Evolutionary conservation across 1,284 basidiomycete species (phyloP), one percentile per base, ranked within the genome.

Genomic region (Phellopilus nigrolimitatus): DNA sequence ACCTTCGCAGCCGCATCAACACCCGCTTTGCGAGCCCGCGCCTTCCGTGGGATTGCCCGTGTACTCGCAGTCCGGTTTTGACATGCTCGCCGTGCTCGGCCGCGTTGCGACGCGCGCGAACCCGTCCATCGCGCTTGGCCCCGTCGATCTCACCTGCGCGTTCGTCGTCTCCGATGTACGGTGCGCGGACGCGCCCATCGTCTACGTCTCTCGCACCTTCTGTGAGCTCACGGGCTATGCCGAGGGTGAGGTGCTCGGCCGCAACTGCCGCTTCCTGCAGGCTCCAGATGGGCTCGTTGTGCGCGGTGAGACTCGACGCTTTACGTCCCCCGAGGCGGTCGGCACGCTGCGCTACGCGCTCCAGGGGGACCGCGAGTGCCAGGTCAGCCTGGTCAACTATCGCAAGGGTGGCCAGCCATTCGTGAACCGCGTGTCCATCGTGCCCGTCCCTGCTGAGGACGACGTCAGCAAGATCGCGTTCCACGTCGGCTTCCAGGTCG

Each of bases 401-500:
- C 78, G 82, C 47, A 91, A 91, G 64, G 82, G 84, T 54, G 91
- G 92, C 3, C 71, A 76, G n/a, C 80, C 91, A 0, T 97, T 97
- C 65, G 79, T 88, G 67, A 94, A 94, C 63, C 78, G 91, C 43
- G 80, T 94, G 54, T 88, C 88, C 7, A 80, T 95, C 62, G 87
- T 95, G 33, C 93, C 89, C 25, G 79, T 95, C 56, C 66, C 72
- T 1, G 84, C 82, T 17, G 88, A 87, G 28, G 76, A 82, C 22
- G 66, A 72, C 47, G 74, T 74, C 43, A 76, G 49, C 8, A 76
- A 85, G 31, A 76, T 91, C 39, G 82, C 83, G 17, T 97, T 89
- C 65, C 85, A 91, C 61, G 86, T 98, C 54, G 95, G 95, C 2
- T 97, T 98, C 74, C 88, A 92, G 67, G 85, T 93, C 47, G 91